A percentile compares a stretch with the other conserved stretches of the same genome.
Conservation (phyloP, 352 stramenopile species). For the Globisporangium paddicum region DNA sequence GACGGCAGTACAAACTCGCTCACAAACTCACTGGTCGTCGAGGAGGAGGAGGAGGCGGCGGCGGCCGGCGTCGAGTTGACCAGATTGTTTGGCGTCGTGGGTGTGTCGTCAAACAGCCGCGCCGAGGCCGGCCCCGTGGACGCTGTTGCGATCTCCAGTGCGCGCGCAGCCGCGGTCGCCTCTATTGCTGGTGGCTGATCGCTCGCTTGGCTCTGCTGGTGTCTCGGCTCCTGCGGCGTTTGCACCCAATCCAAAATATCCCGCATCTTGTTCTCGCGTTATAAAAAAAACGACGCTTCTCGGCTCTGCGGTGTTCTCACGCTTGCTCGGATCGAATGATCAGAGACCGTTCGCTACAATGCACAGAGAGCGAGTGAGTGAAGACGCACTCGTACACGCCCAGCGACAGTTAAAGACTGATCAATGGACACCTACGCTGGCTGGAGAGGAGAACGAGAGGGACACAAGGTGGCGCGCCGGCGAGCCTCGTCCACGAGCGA, state of each 20-base stretch:
- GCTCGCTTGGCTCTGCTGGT: neutral
- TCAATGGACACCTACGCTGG: neutral
- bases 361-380: neutral
- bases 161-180: neutral
- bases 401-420: neutral
- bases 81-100: neutral
- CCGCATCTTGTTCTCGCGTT: conserved; percentile 1
- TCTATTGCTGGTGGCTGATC: neutral
- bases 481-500: neutral
- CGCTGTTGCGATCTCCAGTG: neutral
- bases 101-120: neutral
- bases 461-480: neutral
- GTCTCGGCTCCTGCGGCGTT: neutral
- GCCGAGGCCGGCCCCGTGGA: neutral
- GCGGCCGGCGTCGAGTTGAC: neutral
- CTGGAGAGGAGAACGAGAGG: neutral
- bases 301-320: neutral
- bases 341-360: neutral
- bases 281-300: conserved; percentile 7
- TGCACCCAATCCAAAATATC: conserved; percentile 7
- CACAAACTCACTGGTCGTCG: neutral
- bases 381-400: neutral
- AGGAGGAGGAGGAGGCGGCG: neutral
- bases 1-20: conserved; percentile 4
- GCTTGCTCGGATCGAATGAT: neutral